A percentile compares a stretch with the other conserved stretches of the same genome.
Conservation (phyloP, 208 protist genomes). For the Trichomonas vaginalis region DNA sequence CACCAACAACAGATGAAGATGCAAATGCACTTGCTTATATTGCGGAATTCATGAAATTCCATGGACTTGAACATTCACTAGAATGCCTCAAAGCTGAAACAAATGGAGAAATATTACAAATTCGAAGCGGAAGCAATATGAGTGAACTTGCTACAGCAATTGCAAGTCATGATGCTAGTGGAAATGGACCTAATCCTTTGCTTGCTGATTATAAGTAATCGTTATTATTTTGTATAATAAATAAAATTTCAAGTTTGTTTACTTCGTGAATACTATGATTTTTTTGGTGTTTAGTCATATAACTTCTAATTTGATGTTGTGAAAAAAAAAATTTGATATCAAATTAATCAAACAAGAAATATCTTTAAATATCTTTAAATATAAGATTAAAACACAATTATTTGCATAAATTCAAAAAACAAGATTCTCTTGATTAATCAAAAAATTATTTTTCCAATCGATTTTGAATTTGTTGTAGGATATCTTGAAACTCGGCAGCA, state of each 20-base stretch:
- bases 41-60: constrained; percentile 5
- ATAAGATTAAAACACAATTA: too few relatives aligned
- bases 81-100: not conserved
- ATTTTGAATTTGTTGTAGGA: not conserved
- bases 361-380: not conserved
- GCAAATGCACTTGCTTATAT: not conserved
- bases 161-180: not conserved
- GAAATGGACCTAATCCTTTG: not conserved
- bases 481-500: not conserved
- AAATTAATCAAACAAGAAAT: not conserved
- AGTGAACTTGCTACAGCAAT: not conserved
- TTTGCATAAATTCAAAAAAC: not conserved
- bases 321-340: not conserved
- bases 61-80: not conserved
- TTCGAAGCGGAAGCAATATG: not conserved
- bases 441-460: not conserved
- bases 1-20: not conserved
- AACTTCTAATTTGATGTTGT: not conserved
- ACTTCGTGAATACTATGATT: not conserved
- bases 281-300: not conserved
- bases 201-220: not conserved
- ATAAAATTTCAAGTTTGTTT: not conserved
- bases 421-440: not conserved
- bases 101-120: not conserved
- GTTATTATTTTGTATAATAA: not conserved